phyloP scores from a whole-genome alignment of 1,284 basidiomycete genomes.

The Melampsora americana region DNA sequence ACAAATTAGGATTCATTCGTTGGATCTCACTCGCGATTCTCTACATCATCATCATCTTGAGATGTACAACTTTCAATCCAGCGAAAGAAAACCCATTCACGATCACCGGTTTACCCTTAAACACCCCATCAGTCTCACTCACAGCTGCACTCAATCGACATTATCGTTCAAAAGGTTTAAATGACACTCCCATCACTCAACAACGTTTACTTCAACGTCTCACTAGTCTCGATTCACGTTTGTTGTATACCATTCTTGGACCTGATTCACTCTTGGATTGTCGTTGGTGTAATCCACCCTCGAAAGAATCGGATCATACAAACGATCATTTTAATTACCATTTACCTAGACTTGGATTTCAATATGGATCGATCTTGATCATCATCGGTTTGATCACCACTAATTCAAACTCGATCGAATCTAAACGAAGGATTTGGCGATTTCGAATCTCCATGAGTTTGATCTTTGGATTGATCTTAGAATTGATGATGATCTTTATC shows the following conservation, averaged over 20 bases:
- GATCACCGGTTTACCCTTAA: not conserved
- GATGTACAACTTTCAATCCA: not conserved
- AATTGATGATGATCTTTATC: not conserved
- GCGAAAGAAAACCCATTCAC: conserved; percentile 2
- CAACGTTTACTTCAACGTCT: conserved; percentile 23
- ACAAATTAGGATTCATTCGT: not conserved
- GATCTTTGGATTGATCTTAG: conserved; percentile 4
- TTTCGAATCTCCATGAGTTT: not conserved
- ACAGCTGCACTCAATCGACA: not conserved
- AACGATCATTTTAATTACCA: conserved; percentile 23
- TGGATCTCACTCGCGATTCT: not conserved
- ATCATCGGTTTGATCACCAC: conserved; percentile 27
- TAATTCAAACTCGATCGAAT: not conserved
- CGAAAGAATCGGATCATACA: not conserved
- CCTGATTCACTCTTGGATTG: conserved; percentile 19
- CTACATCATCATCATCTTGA: not conserved
- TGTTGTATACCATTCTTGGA: conserved; percentile 22
- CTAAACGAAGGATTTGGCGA: conserved; percentile 29
- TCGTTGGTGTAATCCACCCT: conserved; percentile 27
- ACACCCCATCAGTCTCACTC: conserved; percentile 14
- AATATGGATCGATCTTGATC: conserved; percentile 13
- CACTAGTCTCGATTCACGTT: conserved; percentile 28
- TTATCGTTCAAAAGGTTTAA: conserved; percentile 1
- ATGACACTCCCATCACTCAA: conserved; percentile 8
- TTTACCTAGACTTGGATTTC: not conserved